Percentiles rank a stretch among this genome's conserved stretches.
phyloP scores from a whole-genome alignment of 139 green algal genomes.

The Eudorina sp. region DNA sequence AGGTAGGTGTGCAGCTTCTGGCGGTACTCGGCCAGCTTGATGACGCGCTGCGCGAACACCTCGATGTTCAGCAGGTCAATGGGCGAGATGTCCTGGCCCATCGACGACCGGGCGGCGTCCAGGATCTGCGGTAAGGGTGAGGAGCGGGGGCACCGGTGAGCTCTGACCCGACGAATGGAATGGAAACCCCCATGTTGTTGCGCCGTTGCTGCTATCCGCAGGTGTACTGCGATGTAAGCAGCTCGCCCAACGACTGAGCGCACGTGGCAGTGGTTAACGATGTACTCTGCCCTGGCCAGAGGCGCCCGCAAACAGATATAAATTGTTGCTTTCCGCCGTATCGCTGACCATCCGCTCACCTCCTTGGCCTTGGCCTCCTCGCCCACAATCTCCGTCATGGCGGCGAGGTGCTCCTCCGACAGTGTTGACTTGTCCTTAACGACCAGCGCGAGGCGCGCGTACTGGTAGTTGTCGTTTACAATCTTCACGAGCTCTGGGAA shows the following conservation, averaged over 20 bases:
- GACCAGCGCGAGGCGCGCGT: constrained; percentile 84
- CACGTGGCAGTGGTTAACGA: too few relatives aligned
- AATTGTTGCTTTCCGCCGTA: too few relatives aligned
- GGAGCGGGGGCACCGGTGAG: too few relatives aligned
- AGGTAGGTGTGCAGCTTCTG: constrained; percentile 84
- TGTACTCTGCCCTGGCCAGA: too few relatives aligned
- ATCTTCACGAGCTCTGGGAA: constrained; percentile 98
- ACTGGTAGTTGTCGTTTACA: constrained; percentile 97
- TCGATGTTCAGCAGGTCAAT: constrained; percentile 99
- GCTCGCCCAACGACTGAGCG: too few relatives aligned
- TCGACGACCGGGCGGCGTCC: constrained; percentile 81
- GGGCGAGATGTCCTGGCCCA: constrained; percentile 97
- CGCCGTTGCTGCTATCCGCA: too few relatives aligned
- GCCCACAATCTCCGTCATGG: constrained; percentile 88
- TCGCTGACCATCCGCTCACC: constrained; percentile 54
- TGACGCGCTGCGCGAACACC: constrained; percentile 93
- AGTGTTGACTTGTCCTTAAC: constrained; percentile 90
- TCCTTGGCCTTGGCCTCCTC: constrained; percentile 91
- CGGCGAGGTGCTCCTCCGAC: constrained; percentile 75
- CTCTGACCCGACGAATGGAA: too few relatives aligned
- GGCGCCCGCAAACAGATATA: too few relatives aligned
- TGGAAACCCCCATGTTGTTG: too few relatives aligned
- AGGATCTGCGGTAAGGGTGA: constrained; percentile 66
- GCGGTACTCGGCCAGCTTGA: constrained; percentile 87
- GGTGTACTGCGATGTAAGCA: too few relatives aligned